Percentiles rank a stretch among this genome's conserved stretches.
phyloP scores from a whole-genome alignment of 2,329 filamentous ascomycete genomes.

The Acrocalymma vagum region DNA sequence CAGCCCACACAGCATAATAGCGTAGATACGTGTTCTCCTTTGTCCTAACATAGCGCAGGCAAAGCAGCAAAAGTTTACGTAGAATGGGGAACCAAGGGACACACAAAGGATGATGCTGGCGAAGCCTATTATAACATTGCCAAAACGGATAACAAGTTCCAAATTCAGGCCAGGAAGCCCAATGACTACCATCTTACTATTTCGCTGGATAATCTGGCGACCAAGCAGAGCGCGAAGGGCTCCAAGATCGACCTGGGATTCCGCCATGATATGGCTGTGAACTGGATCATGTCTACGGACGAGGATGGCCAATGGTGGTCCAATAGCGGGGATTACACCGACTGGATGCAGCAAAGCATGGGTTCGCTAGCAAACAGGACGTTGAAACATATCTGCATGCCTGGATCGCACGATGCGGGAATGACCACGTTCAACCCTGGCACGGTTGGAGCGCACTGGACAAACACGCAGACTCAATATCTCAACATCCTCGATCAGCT shows the following conservation, averaged over 20 bases:
- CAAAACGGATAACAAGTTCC: conserved; percentile 38
- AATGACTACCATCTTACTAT: conserved; percentile 42
- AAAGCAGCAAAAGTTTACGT: conserved; percentile 40
- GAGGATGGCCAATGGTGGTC: conserved; percentile 45
- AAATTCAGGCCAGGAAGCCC: conserved; percentile 40
- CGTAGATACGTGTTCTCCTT: not conserved
- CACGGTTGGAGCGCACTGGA: conserved; percentile 48
- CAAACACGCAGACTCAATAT: conserved; percentile 58
- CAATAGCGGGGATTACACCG: conserved; percentile 42
- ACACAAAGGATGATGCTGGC: conserved; percentile 41
- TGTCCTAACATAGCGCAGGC: conserved; percentile 15
- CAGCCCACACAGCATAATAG: not conserved
- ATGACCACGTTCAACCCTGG: conserved; percentile 54
- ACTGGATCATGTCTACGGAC: conserved; percentile 49
- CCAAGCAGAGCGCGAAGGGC: conserved; percentile 42
- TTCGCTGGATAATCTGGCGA: conserved; percentile 34
- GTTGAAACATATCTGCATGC: conserved; percentile 57
- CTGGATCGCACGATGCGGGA: conserved; percentile 60
- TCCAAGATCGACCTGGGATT: conserved; percentile 45
- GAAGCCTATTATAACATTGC: conserved; percentile 45
- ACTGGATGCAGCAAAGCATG: conserved; percentile 54
- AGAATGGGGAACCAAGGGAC: conserved; percentile 38
- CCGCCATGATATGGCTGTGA: conserved; percentile 43
- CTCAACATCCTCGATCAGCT: conserved; percentile 57
- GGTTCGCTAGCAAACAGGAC: conserved; percentile 49